Evolutionary conservation across 2,329 filamentous ascomycete species (phyloP).

Genomic region (Aureobasidium musti): DNA sequence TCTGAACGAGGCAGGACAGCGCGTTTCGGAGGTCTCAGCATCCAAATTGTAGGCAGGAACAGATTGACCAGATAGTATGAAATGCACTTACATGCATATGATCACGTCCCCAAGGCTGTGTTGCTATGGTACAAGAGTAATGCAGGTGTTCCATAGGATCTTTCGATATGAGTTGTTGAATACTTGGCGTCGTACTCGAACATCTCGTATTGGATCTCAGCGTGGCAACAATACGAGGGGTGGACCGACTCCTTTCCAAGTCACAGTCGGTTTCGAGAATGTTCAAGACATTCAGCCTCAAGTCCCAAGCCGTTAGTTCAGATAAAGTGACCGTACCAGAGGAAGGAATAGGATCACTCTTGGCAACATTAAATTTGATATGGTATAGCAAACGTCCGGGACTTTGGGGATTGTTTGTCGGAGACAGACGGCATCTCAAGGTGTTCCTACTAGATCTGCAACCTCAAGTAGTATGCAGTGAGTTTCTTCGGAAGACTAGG

Average conservation of each 20-base stretch:
- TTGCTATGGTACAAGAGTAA: neutral
- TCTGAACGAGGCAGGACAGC: slow-evolving; percentile 30
- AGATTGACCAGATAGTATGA: too few relatives aligned
- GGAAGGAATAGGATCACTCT: neutral
- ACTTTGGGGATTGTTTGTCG: neutral
- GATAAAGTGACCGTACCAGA: neutral
- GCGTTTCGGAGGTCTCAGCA: slow-evolving; percentile 4
- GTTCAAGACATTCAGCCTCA: neutral
- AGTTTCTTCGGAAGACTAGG: neutral
- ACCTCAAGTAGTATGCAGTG: neutral
- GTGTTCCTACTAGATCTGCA: neutral
- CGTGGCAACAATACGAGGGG: neutral
- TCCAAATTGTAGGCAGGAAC: slow-evolving; percentile 3
- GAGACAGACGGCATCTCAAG: neutral
- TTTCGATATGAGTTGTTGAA: neutral
- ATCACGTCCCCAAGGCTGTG: neutral
- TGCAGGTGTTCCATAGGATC: neutral
- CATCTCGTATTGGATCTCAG: neutral
- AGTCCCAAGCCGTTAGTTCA: neutral
- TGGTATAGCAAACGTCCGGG: neutral
- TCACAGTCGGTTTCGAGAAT: neutral
- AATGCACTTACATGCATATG: neutral
- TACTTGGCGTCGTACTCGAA: neutral
- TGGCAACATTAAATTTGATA: neutral
- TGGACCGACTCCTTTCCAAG: neutral